phyloP scores from a whole-genome alignment of 2,329 filamentous ascomycete species.

The Penicillium sp. region DNA sequence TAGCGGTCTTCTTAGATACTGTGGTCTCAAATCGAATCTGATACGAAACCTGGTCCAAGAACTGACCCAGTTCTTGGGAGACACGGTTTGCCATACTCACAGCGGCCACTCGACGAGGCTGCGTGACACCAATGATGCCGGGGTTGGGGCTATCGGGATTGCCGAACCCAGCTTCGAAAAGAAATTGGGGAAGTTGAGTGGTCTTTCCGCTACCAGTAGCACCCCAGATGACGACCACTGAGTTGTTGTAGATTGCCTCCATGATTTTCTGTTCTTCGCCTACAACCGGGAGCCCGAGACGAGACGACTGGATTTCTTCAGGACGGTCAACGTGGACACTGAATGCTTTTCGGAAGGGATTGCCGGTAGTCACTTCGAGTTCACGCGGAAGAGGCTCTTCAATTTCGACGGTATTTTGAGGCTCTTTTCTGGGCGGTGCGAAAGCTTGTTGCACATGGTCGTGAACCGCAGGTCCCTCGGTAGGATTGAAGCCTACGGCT shows the following conservation, averaged over 20 bases:
- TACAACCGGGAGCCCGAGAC: conserved; percentile 79
- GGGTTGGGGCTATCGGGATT: conserved; percentile 69
- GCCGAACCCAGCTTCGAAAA: conserved; percentile 91
- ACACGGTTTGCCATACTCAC: conserved; percentile 96
- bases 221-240: conserved; percentile 86
- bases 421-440: conserved; percentile 27
- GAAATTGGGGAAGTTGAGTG: conserved; percentile 91
- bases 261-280: conserved; percentile 96
- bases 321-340: conserved; percentile 65
- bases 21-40: conserved; percentile 94
- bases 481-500: conserved; percentile 63
- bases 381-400: conserved; percentile 38
- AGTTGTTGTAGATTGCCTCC: conserved; percentile 91
- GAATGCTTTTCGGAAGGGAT: conserved; percentile 63
- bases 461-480: conserved; percentile 26
- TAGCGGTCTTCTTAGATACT: conserved; percentile 69
- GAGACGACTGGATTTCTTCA: conserved; percentile 68
- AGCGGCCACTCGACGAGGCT: conserved; percentile 88
- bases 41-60: conserved; percentile 74
- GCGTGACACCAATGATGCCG: conserved; percentile 91
- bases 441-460: conserved; percentile 29
- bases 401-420: conserved; percentile 33
- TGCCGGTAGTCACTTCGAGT: conserved; percentile 34
- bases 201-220: conserved; percentile 97
- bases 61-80: conserved; percentile 71